phyloP scores from a whole-genome alignment of 2,329 filamentous ascomycete genomes.

The Pseudohalonectria lignicola region DNA sequence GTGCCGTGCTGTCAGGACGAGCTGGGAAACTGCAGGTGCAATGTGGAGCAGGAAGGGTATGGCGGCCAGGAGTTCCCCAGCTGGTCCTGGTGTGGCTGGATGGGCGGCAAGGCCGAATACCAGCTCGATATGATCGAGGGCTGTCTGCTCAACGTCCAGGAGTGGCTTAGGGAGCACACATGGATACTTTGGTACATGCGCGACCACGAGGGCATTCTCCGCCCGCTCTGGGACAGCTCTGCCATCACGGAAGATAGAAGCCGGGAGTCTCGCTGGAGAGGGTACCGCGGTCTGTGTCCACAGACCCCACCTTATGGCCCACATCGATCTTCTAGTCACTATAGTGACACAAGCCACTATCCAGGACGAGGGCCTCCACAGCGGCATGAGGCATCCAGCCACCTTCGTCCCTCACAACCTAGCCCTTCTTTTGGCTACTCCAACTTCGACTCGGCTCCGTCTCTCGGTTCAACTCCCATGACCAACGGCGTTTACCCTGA shows the following conservation, averaged over 20 bases:
- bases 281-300: not conserved
- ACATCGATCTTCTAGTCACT: no score
- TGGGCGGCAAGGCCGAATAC: conserved; percentile 12
- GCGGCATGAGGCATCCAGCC: no score
- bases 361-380: no score
- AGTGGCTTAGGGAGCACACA: conserved; percentile 21
- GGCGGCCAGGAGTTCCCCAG: conserved; percentile 16
- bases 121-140: conserved; percentile 11
- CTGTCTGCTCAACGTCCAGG: conserved; percentile 13
- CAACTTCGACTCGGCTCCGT: no score
- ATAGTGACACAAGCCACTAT: no score
- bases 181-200: conserved; percentile 24
- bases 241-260: not conserved
- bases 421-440: no score
- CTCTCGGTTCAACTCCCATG: no score
- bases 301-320: no score
- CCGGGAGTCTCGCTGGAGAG: not conserved
- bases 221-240: conserved; percentile 15
- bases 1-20: not conserved
- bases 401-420: no score
- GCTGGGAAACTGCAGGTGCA: not conserved
- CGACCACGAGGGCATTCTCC: conserved; percentile 17
- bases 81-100: conserved; percentile 24
- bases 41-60: not conserved
- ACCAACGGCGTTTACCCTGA: no score